These are phyloP conservation scores for Hypericum perforatum DNA, from an alignment of 345 rosid genomes.

Conservation along the genomic window DNA sequence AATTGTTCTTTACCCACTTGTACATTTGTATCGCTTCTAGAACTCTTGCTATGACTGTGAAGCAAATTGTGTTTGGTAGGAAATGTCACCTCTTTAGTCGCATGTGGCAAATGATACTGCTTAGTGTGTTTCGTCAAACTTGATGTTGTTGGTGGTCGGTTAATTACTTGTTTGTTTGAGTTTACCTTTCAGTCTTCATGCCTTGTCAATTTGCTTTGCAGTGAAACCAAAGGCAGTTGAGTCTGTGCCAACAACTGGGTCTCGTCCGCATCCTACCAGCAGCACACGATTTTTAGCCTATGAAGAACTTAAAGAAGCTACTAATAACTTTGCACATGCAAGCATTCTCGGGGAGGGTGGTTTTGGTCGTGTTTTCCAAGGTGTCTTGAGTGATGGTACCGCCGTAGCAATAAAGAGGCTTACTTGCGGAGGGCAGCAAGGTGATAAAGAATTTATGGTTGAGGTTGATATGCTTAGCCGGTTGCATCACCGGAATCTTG, in stretches of 20 bases:
- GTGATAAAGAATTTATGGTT: constrained; percentile 88
- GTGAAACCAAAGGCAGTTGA: constrained; percentile 55
- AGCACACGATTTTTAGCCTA: constrained; percentile 76
- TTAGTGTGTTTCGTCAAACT: no score
- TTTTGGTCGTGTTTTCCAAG: constrained; percentile 93
- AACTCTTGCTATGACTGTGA: no score
- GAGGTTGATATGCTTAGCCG: constrained; percentile 99
- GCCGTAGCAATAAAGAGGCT: constrained; percentile 98
- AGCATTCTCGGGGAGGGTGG: constrained; percentile 98
- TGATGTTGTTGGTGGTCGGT: neutral
- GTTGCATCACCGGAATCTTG: constrained; percentile 98
- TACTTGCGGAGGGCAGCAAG: constrained; percentile 86
- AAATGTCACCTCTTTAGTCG: no score
- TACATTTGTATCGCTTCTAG: no score
- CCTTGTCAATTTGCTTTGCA: constrained; percentile 16
- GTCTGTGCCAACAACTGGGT: constrained; percentile 39
- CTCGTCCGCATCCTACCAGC: constrained; percentile 71
- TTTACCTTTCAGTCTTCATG: neutral
- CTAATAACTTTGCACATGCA: constrained; percentile 73
- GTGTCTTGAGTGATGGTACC: constrained; percentile 93
- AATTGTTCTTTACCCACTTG: no score
- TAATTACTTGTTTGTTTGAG: constrained; percentile 3
- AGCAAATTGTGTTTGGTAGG: no score
- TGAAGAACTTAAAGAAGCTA: constrained; percentile 93
- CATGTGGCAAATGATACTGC: no score